phyloP scores from a whole-genome alignment of 2,329 filamentous ascomycete species.

The Curvularia verruculosa region DNA sequence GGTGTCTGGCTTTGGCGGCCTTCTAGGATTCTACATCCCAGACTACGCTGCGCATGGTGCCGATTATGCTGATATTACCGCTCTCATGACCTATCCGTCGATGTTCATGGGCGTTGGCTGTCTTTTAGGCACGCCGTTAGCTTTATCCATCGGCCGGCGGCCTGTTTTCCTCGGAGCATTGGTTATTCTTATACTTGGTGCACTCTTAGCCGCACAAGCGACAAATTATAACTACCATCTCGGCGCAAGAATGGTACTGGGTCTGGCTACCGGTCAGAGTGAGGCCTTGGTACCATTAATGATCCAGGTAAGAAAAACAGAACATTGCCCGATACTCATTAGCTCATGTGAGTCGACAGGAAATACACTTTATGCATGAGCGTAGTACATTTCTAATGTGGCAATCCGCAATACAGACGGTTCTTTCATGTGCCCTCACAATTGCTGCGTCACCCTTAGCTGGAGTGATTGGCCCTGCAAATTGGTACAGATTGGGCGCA shows the following conservation, averaged over 20 bases:
- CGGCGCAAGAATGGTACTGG: conserved; percentile 48
- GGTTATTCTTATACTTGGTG: conserved; percentile 17
- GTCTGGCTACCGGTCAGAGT: conserved; percentile 52
- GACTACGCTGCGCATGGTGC: conserved; percentile 47
- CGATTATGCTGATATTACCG: conserved; percentile 50
- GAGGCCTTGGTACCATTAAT: conserved; percentile 54
- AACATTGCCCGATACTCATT: background rate
- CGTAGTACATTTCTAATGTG: conserved; percentile 51
- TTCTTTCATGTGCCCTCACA: conserved; percentile 47
- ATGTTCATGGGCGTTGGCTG: conserved; percentile 37
- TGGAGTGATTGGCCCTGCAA: conserved; percentile 48
- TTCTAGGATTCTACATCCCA: conserved; percentile 52
- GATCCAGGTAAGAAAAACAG: conserved; percentile 24
- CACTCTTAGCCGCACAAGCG: conserved; percentile 19
- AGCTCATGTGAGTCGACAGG: conserved; percentile 5
- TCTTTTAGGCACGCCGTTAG: conserved; percentile 27
- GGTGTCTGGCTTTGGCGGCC: conserved; percentile 52
- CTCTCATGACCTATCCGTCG: conserved; percentile 35
- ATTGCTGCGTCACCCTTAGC: conserved; percentile 54
- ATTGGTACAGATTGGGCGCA: conserved; percentile 54
- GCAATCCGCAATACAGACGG: conserved; percentile 51
- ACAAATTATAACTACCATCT: conserved; percentile 44
- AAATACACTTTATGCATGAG: conserved; percentile 55
- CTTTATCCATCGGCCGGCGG: conserved; percentile 29
- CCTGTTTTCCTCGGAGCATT: conserved; percentile 28